Base-by-base conservation (phyloP, 768 basidiomycete species). In the Mycena amicta region DNA sequence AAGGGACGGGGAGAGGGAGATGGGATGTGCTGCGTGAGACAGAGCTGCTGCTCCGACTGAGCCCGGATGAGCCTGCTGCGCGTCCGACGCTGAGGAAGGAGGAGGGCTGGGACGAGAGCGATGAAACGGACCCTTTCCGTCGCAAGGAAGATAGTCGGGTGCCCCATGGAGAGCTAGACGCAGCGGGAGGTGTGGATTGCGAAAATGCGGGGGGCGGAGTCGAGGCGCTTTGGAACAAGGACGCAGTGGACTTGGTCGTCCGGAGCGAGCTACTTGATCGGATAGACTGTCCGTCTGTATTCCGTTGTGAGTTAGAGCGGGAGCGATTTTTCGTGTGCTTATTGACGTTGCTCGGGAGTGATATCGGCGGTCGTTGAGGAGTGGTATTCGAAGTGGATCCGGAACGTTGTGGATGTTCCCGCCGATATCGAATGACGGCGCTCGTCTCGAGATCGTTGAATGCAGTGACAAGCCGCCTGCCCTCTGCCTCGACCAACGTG, bases 401-500 rank as follows among this genome's bases (percentile, higher is more conserved):
- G 13, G 74, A 66, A 22, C 75, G 69, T 22, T 71, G 74, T 1
- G 74, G 75, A 30, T 71, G 77, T 49, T 76, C 76, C 59, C 74
- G 74, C 46, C 78, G 73, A 28, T 77, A 69, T 15, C 79, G 82
- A 3, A 81, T 83, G 41, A 85, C 66, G 22, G 84, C 80, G 50
- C 75, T 82, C 30, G 84, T 73, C 70, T 92, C 88, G 25, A 91
- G 76, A 22, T 82, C 80, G 56, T 83, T 82, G 64, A 92, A 92
- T 5, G 88, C 88, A 46, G 87, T 83, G 27, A 87, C 70, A 26
- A 92, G 75, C 12, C 85, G 75, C 28, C 78, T 73, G 12, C 82
- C 83, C 66, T 92, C 90, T 25, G 82, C 79, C 65, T 91, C 88
- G 33, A 89, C 82, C 2, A 74, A 69, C 55, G 80, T 76, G 53